These are phyloP conservation scores for Solanum microdontum DNA, from an alignment of 257 asterid species.

Conservation along the genomic window DNA sequence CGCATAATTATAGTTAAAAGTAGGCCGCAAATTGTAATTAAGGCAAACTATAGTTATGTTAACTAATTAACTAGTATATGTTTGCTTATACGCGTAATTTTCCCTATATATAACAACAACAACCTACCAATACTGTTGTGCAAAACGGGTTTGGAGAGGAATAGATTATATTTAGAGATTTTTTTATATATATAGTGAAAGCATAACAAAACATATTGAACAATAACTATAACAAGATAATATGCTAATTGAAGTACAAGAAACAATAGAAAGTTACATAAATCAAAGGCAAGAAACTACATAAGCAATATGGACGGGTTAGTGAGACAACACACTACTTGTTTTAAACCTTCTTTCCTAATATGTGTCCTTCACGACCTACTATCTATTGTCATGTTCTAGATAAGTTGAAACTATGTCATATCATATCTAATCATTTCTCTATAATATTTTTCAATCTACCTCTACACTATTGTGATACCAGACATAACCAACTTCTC, in stretches of 20 bases:
- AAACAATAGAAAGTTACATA: neutral
- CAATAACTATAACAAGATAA: neutral
- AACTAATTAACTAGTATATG: neutral
- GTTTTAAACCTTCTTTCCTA: neutral
- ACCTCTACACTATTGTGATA: neutral
- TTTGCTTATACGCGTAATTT: too few species aligned
- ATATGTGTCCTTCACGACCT: neutral
- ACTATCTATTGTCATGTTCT: fast-evolving
- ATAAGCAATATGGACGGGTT: neutral
- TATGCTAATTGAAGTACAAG: too few species aligned
- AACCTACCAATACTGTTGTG: fast-evolving
- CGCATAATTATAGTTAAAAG: too few species aligned
- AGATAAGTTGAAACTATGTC: fast-evolving
- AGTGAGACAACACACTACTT: neutral
- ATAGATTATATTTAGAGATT: too few species aligned
- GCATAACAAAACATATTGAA: neutral
- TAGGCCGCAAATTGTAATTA: too few species aligned
- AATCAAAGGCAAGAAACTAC: neutral
- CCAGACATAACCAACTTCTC: neutral
- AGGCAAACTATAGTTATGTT: too few species aligned
- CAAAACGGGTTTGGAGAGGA: neutral
- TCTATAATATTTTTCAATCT: neutral
- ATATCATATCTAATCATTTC: neutral
- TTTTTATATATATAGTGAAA: neutral
- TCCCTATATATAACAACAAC: neutral